phyloP scores from a whole-genome alignment of 75 land plant genomes.

The Cryptomeria japonica region DNA sequence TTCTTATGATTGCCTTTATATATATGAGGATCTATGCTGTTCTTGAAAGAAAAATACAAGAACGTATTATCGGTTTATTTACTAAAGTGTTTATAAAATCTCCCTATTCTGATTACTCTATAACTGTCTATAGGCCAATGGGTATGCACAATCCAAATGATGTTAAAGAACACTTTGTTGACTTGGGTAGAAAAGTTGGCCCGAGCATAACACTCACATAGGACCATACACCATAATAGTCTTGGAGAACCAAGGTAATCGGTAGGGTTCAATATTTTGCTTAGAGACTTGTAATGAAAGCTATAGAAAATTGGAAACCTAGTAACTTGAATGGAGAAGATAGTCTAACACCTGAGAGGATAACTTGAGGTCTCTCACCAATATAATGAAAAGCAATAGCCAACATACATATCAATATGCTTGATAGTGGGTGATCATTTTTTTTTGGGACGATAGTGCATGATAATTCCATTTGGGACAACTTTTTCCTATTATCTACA shows the following conservation, averaged over 20 bases:
- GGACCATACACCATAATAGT: neutral
- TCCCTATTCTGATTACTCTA: too few relatives aligned
- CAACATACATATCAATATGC: neutral
- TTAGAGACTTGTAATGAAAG: neutral
- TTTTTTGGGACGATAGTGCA: too few relatives aligned
- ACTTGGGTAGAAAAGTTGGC: too few relatives aligned
- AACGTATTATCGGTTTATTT: neutral
- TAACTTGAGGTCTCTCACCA: neutral
- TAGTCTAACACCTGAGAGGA: neutral
- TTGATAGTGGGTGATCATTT: neutral
- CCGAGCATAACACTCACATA: neutral
- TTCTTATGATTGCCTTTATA: neutral
- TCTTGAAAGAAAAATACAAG: neutral
- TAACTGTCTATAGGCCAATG: too few relatives aligned
- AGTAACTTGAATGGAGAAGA: neutral
- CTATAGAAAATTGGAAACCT: neutral
- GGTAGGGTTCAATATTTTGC: neutral
- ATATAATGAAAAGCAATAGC: neutral
- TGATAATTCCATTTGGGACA: neutral
- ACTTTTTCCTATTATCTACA: neutral
- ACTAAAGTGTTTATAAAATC: neutral
- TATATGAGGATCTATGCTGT: neutral
- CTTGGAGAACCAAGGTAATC: neutral
- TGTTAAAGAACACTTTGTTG: too few relatives aligned
- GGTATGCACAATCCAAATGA: too few relatives aligned